Evolutionary conservation across 1,139 yeast species (phyloP).

Genomic region (Pichia sp.): DNA sequence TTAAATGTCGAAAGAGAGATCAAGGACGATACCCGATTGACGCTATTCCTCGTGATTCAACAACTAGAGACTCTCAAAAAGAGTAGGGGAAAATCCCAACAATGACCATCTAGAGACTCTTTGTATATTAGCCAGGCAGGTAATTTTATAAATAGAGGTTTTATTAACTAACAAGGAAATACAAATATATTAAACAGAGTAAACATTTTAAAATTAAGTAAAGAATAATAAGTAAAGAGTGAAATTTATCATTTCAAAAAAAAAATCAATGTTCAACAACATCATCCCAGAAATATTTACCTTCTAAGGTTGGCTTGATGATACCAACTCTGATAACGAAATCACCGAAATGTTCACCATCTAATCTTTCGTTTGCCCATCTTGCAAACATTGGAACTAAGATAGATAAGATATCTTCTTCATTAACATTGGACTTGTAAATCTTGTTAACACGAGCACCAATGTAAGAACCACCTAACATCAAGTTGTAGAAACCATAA

Average conservation of each 20-base stretch:
- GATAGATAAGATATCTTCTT: constrained; percentile 77
- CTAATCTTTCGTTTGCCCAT: constrained; percentile 90
- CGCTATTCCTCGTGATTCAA: constrained; percentile 24
- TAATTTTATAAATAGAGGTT: not conserved
- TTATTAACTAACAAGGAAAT: not conserved
- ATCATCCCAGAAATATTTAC: constrained; percentile 93
- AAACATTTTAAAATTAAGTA: not conserved
- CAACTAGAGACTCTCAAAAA: constrained; percentile 39
- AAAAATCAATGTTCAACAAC: constrained; percentile 61
- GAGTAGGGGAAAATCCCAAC: not conserved
- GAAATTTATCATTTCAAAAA: constrained; percentile 2
- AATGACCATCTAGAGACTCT: no score
- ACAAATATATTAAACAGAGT: constrained; percentile 1
- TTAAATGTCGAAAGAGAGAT: constrained; percentile 45
- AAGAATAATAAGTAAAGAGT: constrained; percentile 2
- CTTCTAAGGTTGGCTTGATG: constrained; percentile 86
- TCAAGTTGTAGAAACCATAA: constrained; percentile 84
- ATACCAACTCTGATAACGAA: constrained; percentile 83
- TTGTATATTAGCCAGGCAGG: not conserved
- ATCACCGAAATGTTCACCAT: constrained; percentile 96
- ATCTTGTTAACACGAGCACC: constrained; percentile 94
- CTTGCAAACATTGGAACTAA: constrained; percentile 86
- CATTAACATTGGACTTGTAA: constrained; percentile 85
- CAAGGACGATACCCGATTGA: constrained; percentile 34
- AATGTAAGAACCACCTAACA: constrained; percentile 96